Evolutionary conservation across 2,329 filamentous ascomycete genomes (phyloP), one percentile per base, ranked within the genome.

Genomic region (Penicillium sp.): DNA sequence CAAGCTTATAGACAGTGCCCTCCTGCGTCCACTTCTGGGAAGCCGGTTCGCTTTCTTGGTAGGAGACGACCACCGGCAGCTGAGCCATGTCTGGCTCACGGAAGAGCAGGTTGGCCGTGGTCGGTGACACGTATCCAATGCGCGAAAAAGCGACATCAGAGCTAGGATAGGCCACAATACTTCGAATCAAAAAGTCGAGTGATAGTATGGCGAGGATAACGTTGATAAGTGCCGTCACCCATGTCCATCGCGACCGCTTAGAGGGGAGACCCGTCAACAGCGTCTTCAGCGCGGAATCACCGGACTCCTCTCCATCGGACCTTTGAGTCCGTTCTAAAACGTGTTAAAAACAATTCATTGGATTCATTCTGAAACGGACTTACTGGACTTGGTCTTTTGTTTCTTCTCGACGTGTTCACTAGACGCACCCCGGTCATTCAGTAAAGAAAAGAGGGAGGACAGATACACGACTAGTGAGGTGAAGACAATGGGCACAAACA

Each of bases 131-230:
- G 68, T 92, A 92, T 24, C 94, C 94, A 14, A 96, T 77, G 8
- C 94, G 83, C 36, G 89, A 89, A 69, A 99, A 95, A 0, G 91
- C 89, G 10, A 96, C 76, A 58, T 95, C 85, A 25, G 89, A 76
- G 24, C 79, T 84, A 4, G 87, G 84, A 69, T 95, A 80, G 30
- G 87, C 81, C 53, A 86, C 70, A 10, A 84, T 83, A 2, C 88
- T 87, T 18, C 88, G 83, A 66, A 89, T 91, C 13, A 95, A 79
- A 35, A 92, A 82, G 69, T 99, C 94, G 24, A 86, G 79, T 0
- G 86, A 82, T 71, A 92, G 82, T 8, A 82, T 76, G 5, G 90
- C 79, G 36, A 94, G 75, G 2, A 80, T 72, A 16, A 84, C 65
- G 68, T 97, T 97, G 68, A 94, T 80, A 25, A 85, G 71, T 46